These are phyloP conservation scores for Botrytis elliptica DNA, from an alignment of 2,329 filamentous ascomycete species.

Conservation along the genomic window DNA sequence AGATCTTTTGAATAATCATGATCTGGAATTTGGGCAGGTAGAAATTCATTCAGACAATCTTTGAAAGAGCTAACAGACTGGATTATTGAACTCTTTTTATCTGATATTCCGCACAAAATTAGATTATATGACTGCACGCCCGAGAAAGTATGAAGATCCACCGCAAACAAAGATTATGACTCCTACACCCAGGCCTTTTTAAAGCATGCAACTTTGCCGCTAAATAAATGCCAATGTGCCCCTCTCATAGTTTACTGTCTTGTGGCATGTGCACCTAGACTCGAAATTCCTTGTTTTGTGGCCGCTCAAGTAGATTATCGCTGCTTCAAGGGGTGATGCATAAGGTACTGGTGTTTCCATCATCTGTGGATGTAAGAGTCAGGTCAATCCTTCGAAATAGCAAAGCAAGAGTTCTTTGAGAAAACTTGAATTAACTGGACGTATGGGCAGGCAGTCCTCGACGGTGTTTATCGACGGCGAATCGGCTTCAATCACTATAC, in stretches of 20 bases:
- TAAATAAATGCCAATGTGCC: not conserved
- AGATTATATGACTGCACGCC: not conserved
- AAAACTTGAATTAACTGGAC: not conserved
- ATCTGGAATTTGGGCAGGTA: not conserved
- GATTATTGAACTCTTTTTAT: not conserved
- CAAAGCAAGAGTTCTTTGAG: not conserved
- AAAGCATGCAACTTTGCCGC: not conserved
- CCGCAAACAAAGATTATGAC: not conserved
- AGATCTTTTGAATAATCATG: not conserved
- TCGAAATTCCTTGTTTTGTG: not conserved
- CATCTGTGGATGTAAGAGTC: not conserved
- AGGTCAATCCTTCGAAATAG: not conserved
- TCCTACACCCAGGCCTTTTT: not conserved
- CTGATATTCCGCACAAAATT: not conserved
- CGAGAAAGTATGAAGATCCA: not conserved
- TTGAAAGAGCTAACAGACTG: not conserved
- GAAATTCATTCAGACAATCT: not conserved
- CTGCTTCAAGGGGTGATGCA: not conserved
- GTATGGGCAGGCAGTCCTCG: not conserved
- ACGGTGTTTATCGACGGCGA: not conserved
- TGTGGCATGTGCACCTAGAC: not conserved
- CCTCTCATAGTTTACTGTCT: no score
- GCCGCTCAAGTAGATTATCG: not conserved
- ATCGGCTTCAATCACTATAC: not conserved
- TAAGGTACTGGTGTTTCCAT: not conserved